Evolutionary conservation across 257 asterid species (phyloP).

Genomic region (Phtheirospermum japonicum): DNA sequence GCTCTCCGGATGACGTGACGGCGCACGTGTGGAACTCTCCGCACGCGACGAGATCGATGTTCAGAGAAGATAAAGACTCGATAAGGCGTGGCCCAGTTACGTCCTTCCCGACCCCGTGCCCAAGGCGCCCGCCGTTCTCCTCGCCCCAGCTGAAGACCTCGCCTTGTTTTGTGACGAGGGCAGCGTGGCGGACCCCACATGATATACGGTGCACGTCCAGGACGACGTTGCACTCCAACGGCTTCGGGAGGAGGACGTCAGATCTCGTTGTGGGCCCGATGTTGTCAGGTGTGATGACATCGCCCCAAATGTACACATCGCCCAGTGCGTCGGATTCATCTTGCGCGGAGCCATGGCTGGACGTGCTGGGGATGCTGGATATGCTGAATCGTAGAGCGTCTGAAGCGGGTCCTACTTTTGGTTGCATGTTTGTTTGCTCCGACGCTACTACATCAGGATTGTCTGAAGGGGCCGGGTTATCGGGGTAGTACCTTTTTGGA

Average conservation of each 20-base stretch:
- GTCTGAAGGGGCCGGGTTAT: slow-evolving; percentile 39
- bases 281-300: slow-evolving; percentile 40
- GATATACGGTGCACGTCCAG: slow-evolving; percentile 65
- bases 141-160: slow-evolving; percentile 85
- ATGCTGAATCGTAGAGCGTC: slow-evolving; percentile 71
- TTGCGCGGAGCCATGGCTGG: slow-evolving; percentile 75
- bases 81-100: slow-evolving; percentile 54
- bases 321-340: slow-evolving; percentile 73
- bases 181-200: slow-evolving; percentile 75
- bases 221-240: slow-evolving; percentile 59
- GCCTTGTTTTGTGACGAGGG: slow-evolving; percentile 73
- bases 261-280: slow-evolving; percentile 46
- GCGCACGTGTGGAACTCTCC: slow-evolving; percentile 83
- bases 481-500: slow-evolving; percentile 39
- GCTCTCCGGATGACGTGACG: slow-evolving; percentile 54
- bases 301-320: slow-evolving; percentile 82
- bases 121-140: slow-evolving; percentile 82
- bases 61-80: slow-evolving; percentile 48
- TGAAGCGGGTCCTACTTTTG: slow-evolving; percentile 49
- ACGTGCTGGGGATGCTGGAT: slow-evolving; percentile 76
- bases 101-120: slow-evolving; percentile 69
- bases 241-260: slow-evolving; percentile 69
- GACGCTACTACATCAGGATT: slow-evolving; percentile 55
- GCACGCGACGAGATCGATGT: slow-evolving; percentile 62
- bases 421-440: slow-evolving; percentile 64